Conservation (phyloP, 768 basidiomycete species). For the Melanogaster broomeanus region DNA sequence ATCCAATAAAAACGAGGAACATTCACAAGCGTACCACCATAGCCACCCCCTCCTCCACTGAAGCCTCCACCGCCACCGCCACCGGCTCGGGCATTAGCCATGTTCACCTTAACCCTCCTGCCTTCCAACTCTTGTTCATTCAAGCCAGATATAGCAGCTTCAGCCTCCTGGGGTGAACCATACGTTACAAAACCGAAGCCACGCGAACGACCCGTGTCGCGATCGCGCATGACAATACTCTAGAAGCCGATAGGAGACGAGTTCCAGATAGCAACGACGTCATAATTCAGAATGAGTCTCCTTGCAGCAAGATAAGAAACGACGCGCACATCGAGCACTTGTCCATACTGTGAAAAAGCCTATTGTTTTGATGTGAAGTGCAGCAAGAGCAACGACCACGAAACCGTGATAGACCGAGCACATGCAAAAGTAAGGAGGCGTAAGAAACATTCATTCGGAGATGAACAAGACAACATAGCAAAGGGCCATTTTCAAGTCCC, state of each 20-base stretch:
- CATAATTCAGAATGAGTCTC: slow-evolving; percentile 20
- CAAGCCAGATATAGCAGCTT: slow-evolving; percentile 70
- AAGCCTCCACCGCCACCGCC: slow-evolving; percentile 44
- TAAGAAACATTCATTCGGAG: slow-evolving; percentile 32
- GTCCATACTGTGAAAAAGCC: slow-evolving; percentile 84
- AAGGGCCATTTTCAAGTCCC: slow-evolving; percentile 20
- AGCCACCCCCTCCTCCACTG: slow-evolving; percentile 32
- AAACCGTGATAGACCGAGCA: slow-evolving; percentile 12
- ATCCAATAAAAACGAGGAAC: background rate
- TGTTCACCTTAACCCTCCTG: slow-evolving; percentile 85
- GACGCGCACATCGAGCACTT: slow-evolving; percentile 88
- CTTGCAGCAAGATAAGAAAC: slow-evolving; percentile 29
- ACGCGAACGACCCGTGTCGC: slow-evolving; percentile 95
- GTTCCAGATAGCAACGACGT: slow-evolving; percentile 17
- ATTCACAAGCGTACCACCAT: slow-evolving; percentile 16
- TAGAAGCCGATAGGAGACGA: slow-evolving; percentile 44
- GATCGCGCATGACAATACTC: slow-evolving; percentile 98
- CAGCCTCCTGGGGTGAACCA: slow-evolving; percentile 60
- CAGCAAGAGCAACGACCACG: slow-evolving; percentile 13
- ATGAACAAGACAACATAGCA: slow-evolving; percentile 51
- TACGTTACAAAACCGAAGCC: slow-evolving; percentile 97
- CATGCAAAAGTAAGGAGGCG: slow-evolving; percentile 28
- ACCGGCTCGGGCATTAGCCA: slow-evolving; percentile 70
- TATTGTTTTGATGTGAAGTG: slow-evolving; percentile 36
- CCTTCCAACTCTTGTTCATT: slow-evolving; percentile 96